phyloP scores from a whole-genome alignment of 768 basidiomycete species.

The Leccinum aurantiacum region DNA sequence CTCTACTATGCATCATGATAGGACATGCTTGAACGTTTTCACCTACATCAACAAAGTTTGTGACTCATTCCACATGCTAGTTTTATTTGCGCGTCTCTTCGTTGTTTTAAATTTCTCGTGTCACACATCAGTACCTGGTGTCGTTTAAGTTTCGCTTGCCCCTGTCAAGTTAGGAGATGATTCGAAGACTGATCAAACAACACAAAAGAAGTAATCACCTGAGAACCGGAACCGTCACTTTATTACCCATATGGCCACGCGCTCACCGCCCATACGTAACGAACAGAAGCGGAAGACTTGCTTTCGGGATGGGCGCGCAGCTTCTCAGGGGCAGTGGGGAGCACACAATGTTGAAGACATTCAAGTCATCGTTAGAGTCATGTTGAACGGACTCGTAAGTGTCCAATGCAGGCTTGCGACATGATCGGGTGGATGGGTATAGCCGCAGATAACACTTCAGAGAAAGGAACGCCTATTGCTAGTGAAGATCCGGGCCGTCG shows the following conservation, averaged over 20 bases:
- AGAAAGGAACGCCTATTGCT: neutral
- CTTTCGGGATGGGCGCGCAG: too few species aligned
- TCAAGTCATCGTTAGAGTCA: too few species aligned
- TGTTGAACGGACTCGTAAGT: too few species aligned
- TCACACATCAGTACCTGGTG: too few species aligned
- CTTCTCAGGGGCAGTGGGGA: too few species aligned
- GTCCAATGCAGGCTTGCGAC: conserved; percentile 9
- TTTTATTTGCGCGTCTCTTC: neutral
- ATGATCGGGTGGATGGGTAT: conserved; percentile 4
- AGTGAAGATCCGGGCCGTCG: too few species aligned
- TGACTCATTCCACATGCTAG: too few species aligned
- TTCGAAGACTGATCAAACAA: neutral
- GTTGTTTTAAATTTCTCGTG: too few species aligned
- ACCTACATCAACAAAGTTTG: too few species aligned
- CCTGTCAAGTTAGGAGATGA: neutral
- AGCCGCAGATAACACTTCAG: neutral
- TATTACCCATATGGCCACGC: neutral
- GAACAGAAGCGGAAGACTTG: neutral
- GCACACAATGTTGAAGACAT: too few species aligned
- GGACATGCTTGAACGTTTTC: neutral
- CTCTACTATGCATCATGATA: too few species aligned
- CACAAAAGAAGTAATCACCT: neutral
- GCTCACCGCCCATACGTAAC: neutral
- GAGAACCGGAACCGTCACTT: too few species aligned
- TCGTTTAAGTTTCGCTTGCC: neutral